Evolutionary conservation across 2,329 filamentous ascomycete species (phyloP).

Genomic region (Lecanicillium sp.): DNA sequence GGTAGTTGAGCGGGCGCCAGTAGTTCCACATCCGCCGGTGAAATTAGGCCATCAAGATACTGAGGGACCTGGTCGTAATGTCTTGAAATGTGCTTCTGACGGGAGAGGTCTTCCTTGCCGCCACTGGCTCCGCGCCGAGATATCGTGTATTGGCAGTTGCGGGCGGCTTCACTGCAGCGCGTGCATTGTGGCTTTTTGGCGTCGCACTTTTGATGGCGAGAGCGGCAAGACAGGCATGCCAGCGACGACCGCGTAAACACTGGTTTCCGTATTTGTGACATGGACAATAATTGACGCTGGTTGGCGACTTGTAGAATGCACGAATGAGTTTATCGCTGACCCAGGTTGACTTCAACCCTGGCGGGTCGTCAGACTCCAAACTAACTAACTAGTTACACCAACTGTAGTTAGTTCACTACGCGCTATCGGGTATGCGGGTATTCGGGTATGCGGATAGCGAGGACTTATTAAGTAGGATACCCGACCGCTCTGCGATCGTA

Average conservation of each 20-base stretch:
- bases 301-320: conserved; percentile 3
- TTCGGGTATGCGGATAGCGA: conserved; percentile 11
- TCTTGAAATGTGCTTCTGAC: neutral
- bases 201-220: conserved; percentile 47
- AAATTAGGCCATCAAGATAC: neutral
- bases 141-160: conserved; percentile 44
- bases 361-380: conserved; percentile 1
- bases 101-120: neutral
- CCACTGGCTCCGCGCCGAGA: conserved; percentile 39
- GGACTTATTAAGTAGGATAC: too few species aligned
- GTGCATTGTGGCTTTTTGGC: conserved; percentile 40
- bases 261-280: conserved; percentile 10
- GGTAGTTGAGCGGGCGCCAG: neutral
- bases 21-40: neutral
- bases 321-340: neutral
- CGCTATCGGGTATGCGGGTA: conserved; percentile 14
- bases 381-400: neutral
- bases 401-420: neutral
- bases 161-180: conserved; percentile 37
- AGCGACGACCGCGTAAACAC: conserved; percentile 25
- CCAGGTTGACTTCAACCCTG: neutral
- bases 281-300: neutral
- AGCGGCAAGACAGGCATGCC: conserved; percentile 47
- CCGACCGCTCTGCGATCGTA: too few species aligned
- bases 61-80: neutral